Base-by-base conservation (phyloP, 2,329 filamentous ascomycete species). In the Arachnomyces sp. region DNA sequence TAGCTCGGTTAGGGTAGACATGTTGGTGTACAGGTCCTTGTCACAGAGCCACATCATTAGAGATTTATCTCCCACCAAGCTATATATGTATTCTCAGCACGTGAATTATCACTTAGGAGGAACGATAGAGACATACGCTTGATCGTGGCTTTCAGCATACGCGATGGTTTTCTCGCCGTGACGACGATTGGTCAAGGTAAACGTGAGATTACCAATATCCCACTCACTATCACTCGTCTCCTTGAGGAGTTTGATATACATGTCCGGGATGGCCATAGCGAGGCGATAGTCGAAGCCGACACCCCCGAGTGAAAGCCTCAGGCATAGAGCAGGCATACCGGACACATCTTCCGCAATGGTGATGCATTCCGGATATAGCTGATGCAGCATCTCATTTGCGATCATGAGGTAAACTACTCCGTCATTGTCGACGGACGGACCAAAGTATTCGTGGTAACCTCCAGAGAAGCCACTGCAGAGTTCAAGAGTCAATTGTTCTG, bases 201-300 rank as follows among this genome's bases (percentile, higher is more conserved):
- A 89, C 60, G 80, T 81, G 38, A 98, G 84, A 51, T 76, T 82
- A 42, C 77, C 80, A 64, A 98, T 84, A 54, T 96, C 85, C 92
- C 92, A 98, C 7, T 94, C 77, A 47, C 87, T 73, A 55, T 98
- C 92, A 56, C 84, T 75, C 61, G 87, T 80, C 67, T 98, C 92
- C 65, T 98, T 98, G 46, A 96, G 66, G 59, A 93, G 86, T 69
- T 98, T 98, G 74, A 98, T 98, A 80, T 93, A 98, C 79, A 98
- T 86, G 62, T 98, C 92, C 3, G 92, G 92, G 47, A 98, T 81
- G 3, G 92, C 92, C 92, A 98, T 98, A 40, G 89, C 89, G 25
- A 98, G 78, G 51, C 92, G 80, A 65, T 98, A 98, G 66, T 98
- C 92, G 60, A 98, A 98, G 17, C 92, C 92, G 51, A 96, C 80